Percentiles rank a stretch among this genome's conserved stretches.
phyloP scores from a whole-genome alignment of 2,329 filamentous ascomycete species.

The Pseudocercospora fuligena region DNA sequence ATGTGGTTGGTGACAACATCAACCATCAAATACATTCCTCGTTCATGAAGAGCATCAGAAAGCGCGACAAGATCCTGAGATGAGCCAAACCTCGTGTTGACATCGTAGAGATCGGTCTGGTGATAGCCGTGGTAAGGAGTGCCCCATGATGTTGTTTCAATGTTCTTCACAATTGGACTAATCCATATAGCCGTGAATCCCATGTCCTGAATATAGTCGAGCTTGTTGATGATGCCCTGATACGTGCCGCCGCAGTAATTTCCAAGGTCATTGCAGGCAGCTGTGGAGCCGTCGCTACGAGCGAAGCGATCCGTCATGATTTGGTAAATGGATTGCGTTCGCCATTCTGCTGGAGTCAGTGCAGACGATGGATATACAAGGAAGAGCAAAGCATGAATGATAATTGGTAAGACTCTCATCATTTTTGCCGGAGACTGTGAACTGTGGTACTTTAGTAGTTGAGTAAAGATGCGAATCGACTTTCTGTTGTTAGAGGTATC shows the following conservation, averaged over 20 bases:
- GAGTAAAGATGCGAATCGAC: too few relatives aligned
- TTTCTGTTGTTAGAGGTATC: too few relatives aligned
- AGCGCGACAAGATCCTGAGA: conserved; percentile 51
- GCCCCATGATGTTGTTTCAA: conserved; percentile 44
- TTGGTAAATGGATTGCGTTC: conserved; percentile 63
- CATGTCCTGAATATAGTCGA: conserved; percentile 57
- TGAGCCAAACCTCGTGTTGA: conserved; percentile 55
- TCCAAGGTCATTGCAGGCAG: conserved; percentile 48
- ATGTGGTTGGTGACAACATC: conserved; percentile 55
- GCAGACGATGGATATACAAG: conserved; percentile 13
- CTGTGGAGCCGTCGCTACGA: conserved; percentile 51
- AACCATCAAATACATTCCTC: conserved; percentile 56
- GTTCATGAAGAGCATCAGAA: conserved; percentile 48
- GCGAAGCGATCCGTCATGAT: conserved; percentile 63
- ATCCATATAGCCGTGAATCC: conserved; percentile 51
- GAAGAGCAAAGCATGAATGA: conserved; percentile 9
- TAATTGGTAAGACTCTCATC: not conserved
- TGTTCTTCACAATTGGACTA: conserved; percentile 49
- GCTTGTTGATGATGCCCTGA: conserved; percentile 49
- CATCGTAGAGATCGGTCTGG: conserved; percentile 18
- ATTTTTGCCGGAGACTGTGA: not conserved
- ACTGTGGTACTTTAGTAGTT: too few relatives aligned
- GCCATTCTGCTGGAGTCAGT: conserved; percentile 36
- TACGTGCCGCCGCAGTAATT: conserved; percentile 56
- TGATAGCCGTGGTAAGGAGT: conserved; percentile 48